Evolutionary conservation across 1,284 basidiomycete genomes (phyloP).

Genomic region (Mycosarcoma maydis): DNA sequence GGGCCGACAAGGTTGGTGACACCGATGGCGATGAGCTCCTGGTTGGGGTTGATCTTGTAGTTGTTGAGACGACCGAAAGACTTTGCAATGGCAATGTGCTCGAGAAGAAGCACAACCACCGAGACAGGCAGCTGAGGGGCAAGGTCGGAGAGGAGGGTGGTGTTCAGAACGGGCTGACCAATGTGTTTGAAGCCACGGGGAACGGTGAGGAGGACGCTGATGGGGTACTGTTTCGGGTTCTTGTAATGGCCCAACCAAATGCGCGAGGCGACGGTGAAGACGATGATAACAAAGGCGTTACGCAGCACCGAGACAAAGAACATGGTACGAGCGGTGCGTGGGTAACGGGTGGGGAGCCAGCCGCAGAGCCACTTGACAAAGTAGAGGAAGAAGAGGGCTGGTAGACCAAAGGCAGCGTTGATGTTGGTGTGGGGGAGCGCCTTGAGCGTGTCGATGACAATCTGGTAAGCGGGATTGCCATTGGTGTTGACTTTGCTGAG

Average conservation of each 20-base stretch:
- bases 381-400: constrained; percentile 80
- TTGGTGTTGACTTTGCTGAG: constrained; percentile 53
- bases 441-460: constrained; percentile 92
- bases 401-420: constrained; percentile 90
- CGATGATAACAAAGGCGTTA: constrained; percentile 65
- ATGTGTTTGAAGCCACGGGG: constrained; percentile 73
- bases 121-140: constrained; percentile 85
- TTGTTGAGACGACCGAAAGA: constrained; percentile 95
- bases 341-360: constrained; percentile 75
- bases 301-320: constrained; percentile 64
- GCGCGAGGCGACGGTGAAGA: constrained; percentile 71
- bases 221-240: constrained; percentile 77
- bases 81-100: constrained; percentile 93
- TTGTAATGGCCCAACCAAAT: constrained; percentile 53
- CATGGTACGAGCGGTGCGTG: constrained; percentile 76
- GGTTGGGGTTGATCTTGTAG: constrained; percentile 97
- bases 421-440: constrained; percentile 76
- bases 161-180: constrained; percentile 76
- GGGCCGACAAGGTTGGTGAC: constrained; percentile 77
- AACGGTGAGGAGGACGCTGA: constrained; percentile 84
- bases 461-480: constrained; percentile 76
- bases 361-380: constrained; percentile 76
- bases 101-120: constrained; percentile 91
- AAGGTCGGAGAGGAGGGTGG: constrained; percentile 75
- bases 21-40: constrained; percentile 96